Base-by-base conservation (phyloP, 352 stramenopile genomes). In the Globisporangium camurandrum region DNA sequence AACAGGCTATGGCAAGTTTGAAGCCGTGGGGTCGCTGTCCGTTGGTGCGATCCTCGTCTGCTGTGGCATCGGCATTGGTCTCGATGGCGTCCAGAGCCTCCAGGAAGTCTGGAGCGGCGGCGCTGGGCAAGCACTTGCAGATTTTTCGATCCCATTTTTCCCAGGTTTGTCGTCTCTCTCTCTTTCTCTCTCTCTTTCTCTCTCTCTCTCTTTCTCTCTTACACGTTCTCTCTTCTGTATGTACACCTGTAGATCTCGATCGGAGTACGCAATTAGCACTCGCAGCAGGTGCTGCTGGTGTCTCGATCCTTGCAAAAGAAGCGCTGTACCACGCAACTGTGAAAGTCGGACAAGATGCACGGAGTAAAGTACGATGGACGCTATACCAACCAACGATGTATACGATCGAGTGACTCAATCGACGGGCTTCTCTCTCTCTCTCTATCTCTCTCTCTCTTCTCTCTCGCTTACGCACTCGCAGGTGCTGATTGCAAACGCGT, bases 401-500 rank as follows among this genome's bases (percentile, higher is more conserved):
- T 30, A 40, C 12, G 11, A 14, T 28, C 20, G 14, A 30, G 27
- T 39, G 33, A 17, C 12, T n/a, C n/a, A n/a, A n/a, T n/a, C n/a
- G n/a, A n/a, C n/a, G n/a, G n/a, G n/a, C n/a, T n/a, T n/a, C n/a
- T n/a, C n/a, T n/a, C n/a, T n/a, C n/a, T n/a, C n/a, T n/a, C n/a
- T n/a, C n/a, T n/a, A n/a, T n/a, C n/a, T n/a, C n/a, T n/a, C n/a
- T n/a, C n/a, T n/a, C n/a, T n/a, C n/a, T n/a, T n/a, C n/a, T n/a
- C n/a, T n/a, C n/a, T n/a, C n/a, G n/a, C n/a, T n/a, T n/a, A 20
- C 36, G 23, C n/a, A 22, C n/a, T 1, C n/a, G 4, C 73, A 89
- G 62, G 90, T 98, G 19, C 69, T 99, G 36, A 97, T 98, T 55
- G 95, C 96, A 16, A 99, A 99, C 76, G 96, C 96, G 7, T 98